Base-by-base conservation (phyloP, 345 rosid species). In the Aurinia saxatilis region DNA sequence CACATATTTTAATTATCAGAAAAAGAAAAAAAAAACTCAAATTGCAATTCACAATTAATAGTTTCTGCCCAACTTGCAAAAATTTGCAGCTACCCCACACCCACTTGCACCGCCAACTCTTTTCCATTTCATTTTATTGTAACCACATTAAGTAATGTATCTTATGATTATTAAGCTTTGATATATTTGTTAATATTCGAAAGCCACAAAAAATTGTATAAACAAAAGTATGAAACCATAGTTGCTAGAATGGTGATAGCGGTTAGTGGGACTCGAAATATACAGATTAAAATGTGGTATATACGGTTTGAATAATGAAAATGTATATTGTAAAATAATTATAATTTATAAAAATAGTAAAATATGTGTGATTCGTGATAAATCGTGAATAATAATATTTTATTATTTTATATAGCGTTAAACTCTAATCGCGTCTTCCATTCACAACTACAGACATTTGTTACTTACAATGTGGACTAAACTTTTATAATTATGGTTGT, bases 61-160 rank as follows among this genome's bases (percentile, higher is more conserved):
- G 25, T 40, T 60, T 45, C 33, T 36, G 50, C 60, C 19, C 67
- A 69, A 69, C 62, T 69, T 61, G 73, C 67, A 38, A 44, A 36
- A 10, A 25, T 45, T 45, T 36, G 54, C 67, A 69, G 67, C 73
- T 61, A 45, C 67, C 56, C 46, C 50, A 61, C 63, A 29, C 56
- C 84, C 77, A 80, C 84, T 82, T 82, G 85, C 82, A 74, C 39
- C 51, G 66, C 60, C 70, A 34, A 62, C 21, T 23, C 65, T 44
- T 61, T 68, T 74, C 60, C 38, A 54, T 67, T 70, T 58, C 25
- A 27, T 27, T 45, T 18, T 12, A 2, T 21, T 25, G 36, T 15
- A 18, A 46, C 62, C 62, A 44, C 67, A 61, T 51, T 50, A 69
- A 44, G 55, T 25, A 52, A 52, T 37, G 18, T 30, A 53, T 36